Evolutionary conservation across 176 grass and related monocot species (phyloP).

Genomic region (Miscanthus lutarioriparius): DNA sequence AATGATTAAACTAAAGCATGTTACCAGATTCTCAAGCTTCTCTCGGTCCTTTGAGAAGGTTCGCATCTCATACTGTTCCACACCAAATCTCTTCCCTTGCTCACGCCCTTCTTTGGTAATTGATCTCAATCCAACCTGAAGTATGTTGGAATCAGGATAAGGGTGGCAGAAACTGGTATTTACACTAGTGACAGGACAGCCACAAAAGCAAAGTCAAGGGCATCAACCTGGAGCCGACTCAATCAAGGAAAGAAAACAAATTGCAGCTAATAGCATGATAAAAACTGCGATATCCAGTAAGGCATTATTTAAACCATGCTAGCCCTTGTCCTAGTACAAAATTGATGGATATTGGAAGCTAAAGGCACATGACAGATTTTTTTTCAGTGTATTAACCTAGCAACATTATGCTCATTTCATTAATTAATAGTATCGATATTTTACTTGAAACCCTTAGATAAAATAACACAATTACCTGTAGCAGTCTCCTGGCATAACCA

Average conservation of each 20-base stretch:
- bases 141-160: conserved; percentile 19
- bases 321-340: neutral
- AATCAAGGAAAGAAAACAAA: neutral
- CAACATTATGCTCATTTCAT: neutral
- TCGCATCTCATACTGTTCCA: conserved; percentile 95
- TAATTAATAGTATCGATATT: neutral
- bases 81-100: conserved; percentile 93
- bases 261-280: neutral
- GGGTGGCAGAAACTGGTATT: neutral
- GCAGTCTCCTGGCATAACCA: conserved; percentile 87
- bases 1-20: neutral
- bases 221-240: neutral
- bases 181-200: neutral
- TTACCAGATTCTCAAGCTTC: conserved; percentile 88
- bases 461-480: conserved; percentile 55
- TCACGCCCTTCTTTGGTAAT: conserved; percentile 95
- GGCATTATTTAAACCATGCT: neutral
- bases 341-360: neutral
- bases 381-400: neutral
- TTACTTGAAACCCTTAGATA: neutral
- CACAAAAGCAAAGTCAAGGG: neutral
- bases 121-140: conserved; percentile 86
- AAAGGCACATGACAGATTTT: neutral
- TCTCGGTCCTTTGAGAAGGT: conserved; percentile 80
- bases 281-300: neutral